These are phyloP conservation scores for Phycomyces blakesleeanus DNA, from an alignment of 192 early-diverging fungal species.

Conservation along the genomic window DNA sequence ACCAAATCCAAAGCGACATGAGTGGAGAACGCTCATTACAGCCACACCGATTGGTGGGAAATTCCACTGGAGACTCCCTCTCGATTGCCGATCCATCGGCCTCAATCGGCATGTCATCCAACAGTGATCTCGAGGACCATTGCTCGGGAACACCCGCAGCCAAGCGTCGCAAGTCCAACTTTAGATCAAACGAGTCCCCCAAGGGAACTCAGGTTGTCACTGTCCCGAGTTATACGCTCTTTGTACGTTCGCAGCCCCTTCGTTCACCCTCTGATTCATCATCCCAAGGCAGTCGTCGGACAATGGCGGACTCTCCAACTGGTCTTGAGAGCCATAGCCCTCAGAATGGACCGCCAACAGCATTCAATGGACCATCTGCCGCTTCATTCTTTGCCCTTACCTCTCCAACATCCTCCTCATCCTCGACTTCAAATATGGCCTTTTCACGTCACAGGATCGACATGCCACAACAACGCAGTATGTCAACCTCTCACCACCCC, in stretches of 20 bases:
- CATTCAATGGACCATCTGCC: conserved; percentile 3
- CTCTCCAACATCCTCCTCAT: conserved; percentile 18
- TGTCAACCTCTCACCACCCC: conserved; percentile 8
- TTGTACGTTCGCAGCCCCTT: conserved; percentile 14
- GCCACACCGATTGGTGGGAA: neutral
- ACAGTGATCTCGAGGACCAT: neutral
- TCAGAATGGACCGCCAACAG: neutral
- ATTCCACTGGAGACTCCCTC: neutral
- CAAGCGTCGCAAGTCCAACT: conserved; percentile 8
- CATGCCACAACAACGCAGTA: conserved; percentile 5
- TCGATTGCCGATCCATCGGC: conserved; percentile 7
- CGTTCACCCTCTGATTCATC: conserved; percentile 11
- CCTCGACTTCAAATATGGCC: conserved; percentile 6
- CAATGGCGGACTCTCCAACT: neutral
- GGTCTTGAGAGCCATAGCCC: conserved; percentile 4
- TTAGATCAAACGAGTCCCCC: neutral
- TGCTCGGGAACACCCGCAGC: conserved; percentile 2
- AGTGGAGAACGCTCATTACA: neutral
- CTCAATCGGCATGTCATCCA: neutral
- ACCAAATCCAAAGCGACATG: conserved; percentile 14
- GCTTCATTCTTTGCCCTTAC: conserved; percentile 10
- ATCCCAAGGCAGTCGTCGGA: neutral
- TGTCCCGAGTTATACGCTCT: conserved; percentile 19
- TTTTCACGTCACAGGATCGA: conserved; percentile 7
- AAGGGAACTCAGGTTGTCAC: conserved; percentile 22